Evolutionary conservation across 2,329 filamentous ascomycete genomes (phyloP).

Genomic region (Albophoma yamanashiensis): DNA sequence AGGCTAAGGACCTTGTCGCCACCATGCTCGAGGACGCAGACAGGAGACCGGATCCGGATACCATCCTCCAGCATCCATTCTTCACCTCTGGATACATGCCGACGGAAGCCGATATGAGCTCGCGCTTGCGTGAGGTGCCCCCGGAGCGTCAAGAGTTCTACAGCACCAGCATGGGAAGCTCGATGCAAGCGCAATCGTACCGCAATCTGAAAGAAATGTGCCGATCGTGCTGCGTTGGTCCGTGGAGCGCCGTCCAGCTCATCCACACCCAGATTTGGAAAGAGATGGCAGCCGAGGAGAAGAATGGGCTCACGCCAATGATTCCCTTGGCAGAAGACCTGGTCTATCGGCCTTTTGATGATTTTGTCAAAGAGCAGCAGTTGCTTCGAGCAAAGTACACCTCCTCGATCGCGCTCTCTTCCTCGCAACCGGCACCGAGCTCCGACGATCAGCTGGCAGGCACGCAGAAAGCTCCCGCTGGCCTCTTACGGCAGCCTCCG

Average conservation of each 20-base stretch:
- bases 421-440: constrained; percentile 7
- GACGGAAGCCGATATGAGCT: constrained; percentile 43
- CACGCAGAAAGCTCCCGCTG: constrained; percentile 25
- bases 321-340: constrained; percentile 52
- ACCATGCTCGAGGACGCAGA: constrained; percentile 67
- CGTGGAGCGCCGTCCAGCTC: constrained; percentile 35
- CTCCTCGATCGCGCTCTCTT: constrained; percentile 16
- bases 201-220: constrained; percentile 48
- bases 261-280: constrained; percentile 49
- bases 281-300: constrained; percentile 58
- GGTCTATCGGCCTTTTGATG: constrained; percentile 55
- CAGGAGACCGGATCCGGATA: constrained; percentile 62
- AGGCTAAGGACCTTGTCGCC: constrained; percentile 69
- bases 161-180: constrained; percentile 30
- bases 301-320: constrained; percentile 51
- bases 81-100: constrained; percentile 71
- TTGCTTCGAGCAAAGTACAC: constrained; percentile 21
- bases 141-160: constrained; percentile 51
- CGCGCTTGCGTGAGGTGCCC: constrained; percentile 44
- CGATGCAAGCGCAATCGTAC: constrained; percentile 34
- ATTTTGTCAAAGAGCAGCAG: constrained; percentile 45
- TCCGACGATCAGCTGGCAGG: constrained; percentile 23
- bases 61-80: constrained; percentile 70
- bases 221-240: constrained; percentile 46
- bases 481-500: constrained; percentile 40